These are phyloP conservation scores for Saturnispora serradocipensis DNA, from an alignment of 805 yeast genomes.

Conservation along the genomic window DNA sequence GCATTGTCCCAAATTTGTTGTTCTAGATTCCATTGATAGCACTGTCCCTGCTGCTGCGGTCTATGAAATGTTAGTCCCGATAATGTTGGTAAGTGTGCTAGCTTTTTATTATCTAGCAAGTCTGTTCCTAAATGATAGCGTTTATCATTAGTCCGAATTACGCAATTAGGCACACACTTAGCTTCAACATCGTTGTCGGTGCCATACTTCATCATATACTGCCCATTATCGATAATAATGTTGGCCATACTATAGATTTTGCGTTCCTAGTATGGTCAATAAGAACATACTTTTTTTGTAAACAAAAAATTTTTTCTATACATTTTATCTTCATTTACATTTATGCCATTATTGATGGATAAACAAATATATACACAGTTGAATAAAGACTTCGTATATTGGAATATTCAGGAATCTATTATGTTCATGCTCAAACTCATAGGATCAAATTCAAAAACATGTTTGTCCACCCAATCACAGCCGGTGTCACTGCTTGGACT, in stretches of 20 bases:
- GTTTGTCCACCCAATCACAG: slow-evolving; percentile 50
- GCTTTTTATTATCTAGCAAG: slow-evolving; percentile 19
- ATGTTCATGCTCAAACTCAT: slow-evolving; percentile 14
- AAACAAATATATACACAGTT: background rate
- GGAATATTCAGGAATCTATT: background rate
- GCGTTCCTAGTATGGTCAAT: background rate
- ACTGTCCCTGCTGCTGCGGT: slow-evolving; percentile 83
- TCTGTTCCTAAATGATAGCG: slow-evolving; percentile 66
- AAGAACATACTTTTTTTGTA: background rate
- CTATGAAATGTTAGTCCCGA: slow-evolving; percentile 67
- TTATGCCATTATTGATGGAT: background rate
- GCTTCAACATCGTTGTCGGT: slow-evolving; percentile 32
- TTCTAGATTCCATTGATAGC: slow-evolving; percentile 86
- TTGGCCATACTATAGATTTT: slow-evolving; percentile 17
- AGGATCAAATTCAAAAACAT: slow-evolving; percentile 32
- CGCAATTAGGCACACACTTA: slow-evolving; percentile 55
- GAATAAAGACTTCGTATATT: background rate
- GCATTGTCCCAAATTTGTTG: slow-evolving; percentile 85
- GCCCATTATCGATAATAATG: slow-evolving; percentile 82
- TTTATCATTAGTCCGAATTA: slow-evolving; percentile 70
- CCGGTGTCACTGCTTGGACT: slow-evolving; percentile 38
- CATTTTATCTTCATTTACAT: background rate
- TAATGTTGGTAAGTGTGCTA: slow-evolving; percentile 45
- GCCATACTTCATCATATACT: slow-evolving; percentile 70
- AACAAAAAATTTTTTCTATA: background rate